Conservation (phyloP, 257 asterid species). For the Penstemon newberryi region DNA sequence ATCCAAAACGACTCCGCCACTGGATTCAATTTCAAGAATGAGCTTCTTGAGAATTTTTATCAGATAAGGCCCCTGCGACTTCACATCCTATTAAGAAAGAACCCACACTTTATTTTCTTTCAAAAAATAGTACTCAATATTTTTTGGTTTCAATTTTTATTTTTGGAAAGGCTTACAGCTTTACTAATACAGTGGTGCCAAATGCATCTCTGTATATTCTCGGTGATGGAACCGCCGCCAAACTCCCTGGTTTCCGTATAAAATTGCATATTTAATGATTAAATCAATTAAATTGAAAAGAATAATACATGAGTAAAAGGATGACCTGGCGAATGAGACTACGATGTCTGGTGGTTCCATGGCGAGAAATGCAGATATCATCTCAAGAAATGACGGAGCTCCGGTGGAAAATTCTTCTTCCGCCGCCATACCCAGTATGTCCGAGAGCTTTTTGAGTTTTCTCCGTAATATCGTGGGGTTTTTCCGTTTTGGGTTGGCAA, state of each 20-base stretch:
- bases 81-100: conserved; percentile 43
- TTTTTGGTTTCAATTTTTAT: background rate
- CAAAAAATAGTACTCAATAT: background rate
- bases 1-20: conserved; percentile 66
- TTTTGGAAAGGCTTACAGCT: conserved; percentile 42
- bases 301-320: background rate
- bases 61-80: conserved; percentile 53
- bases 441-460: background rate
- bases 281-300: background rate
- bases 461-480: background rate
- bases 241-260: conserved; percentile 43
- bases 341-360: conserved; percentile 72
- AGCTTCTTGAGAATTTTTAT: conserved; percentile 74
- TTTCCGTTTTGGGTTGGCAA: background rate
- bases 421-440: conserved; percentile 38
- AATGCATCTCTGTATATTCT: conserved; percentile 69
- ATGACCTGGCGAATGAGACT: conserved; percentile 73
- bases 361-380: conserved; percentile 69
- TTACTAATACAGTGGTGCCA: conserved; percentile 63
- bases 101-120: background rate
- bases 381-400: conserved; percentile 37
- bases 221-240: conserved; percentile 72
- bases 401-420: conserved; percentile 36
- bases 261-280: background rate
- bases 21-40: conserved; percentile 70